Evolutionary conservation across 2,329 filamentous ascomycete species (phyloP).

Genomic region (Zymoseptoria ardabiliae): DNA sequence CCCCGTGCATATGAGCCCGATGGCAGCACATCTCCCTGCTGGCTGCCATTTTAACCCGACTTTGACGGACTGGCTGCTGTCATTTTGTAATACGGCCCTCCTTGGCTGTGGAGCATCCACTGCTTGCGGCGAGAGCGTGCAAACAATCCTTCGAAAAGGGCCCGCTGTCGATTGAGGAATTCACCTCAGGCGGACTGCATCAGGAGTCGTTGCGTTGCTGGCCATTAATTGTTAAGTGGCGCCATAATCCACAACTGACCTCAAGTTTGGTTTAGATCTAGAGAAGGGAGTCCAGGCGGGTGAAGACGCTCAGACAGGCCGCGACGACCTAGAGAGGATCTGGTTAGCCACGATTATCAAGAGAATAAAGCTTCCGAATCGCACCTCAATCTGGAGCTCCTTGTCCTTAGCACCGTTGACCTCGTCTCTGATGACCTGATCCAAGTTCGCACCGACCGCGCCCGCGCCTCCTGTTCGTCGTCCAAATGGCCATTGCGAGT

Average conservation of each 20-base stretch:
- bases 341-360: slow-evolving; percentile 19
- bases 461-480: slow-evolving; percentile 67
- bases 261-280: slow-evolving; percentile 41
- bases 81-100: not conserved
- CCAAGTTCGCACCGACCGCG: slow-evolving; percentile 86
- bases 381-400: slow-evolving; percentile 90
- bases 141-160: not conserved
- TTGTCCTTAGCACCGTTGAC: slow-evolving; percentile 80
- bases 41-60: not conserved
- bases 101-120: not conserved
- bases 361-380: slow-evolving; percentile 21
- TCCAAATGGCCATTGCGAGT: slow-evolving; percentile 95
- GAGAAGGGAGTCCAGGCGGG: slow-evolving; percentile 88
- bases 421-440: slow-evolving; percentile 80
- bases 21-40: not conserved
- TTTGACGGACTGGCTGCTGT: not conserved
- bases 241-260: not conserved
- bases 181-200: too few relatives aligned
- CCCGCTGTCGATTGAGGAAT: too few relatives aligned
- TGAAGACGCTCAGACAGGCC: slow-evolving; percentile 95
- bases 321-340: slow-evolving; percentile 59
- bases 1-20: not conserved
- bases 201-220: not conserved
- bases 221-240: not conserved
- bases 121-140: not conserved